phyloP scores from a whole-genome alignment of 495 filamentous ascomycete species.

The Aspergillus affinis region DNA sequence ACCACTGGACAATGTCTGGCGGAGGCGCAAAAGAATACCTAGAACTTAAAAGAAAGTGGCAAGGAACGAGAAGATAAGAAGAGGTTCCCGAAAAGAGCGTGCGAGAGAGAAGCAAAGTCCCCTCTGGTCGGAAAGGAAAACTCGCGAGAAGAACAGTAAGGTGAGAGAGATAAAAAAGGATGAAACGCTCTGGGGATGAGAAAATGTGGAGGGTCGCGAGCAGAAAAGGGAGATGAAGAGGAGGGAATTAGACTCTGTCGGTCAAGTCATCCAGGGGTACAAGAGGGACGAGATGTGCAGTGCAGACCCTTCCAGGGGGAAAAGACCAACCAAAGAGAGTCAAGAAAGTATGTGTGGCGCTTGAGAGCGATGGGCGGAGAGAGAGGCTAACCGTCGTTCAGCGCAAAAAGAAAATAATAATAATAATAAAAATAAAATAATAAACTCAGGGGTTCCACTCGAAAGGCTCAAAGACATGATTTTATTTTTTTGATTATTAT shows the following conservation, averaged over 20 bases:
- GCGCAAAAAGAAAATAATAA: conserved; percentile 6
- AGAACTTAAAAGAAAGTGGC: conserved; percentile 15
- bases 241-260: conserved; percentile 19
- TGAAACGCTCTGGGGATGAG: conserved; percentile 20
- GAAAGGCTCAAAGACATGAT: conserved; percentile 16
- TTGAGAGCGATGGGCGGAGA: conserved; percentile 15
- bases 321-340: conserved; percentile 9
- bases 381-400: conserved; percentile 3
- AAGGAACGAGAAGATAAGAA: conserved; percentile 28
- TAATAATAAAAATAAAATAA: conserved; percentile 9
- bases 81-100: conserved; percentile 44
- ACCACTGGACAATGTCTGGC: not conserved
- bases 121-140: conserved; percentile 48
- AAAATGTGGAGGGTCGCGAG: conserved; percentile 15
- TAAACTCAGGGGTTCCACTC: conserved; percentile 13
- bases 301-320: conserved; percentile 14
- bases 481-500: conserved; percentile 9
- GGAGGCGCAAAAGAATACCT: conserved; percentile 4
- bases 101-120: conserved; percentile 41
- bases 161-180: conserved; percentile 12
- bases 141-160: conserved; percentile 17
- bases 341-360: conserved; percentile 11
- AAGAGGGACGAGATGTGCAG: conserved; percentile 16
- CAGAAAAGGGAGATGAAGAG: conserved; percentile 25
- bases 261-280: conserved; percentile 15